These are phyloP conservation scores for Fusarium guadeloupense DNA, from an alignment of 2,329 filamentous ascomycete species.

Conservation along the genomic window DNA sequence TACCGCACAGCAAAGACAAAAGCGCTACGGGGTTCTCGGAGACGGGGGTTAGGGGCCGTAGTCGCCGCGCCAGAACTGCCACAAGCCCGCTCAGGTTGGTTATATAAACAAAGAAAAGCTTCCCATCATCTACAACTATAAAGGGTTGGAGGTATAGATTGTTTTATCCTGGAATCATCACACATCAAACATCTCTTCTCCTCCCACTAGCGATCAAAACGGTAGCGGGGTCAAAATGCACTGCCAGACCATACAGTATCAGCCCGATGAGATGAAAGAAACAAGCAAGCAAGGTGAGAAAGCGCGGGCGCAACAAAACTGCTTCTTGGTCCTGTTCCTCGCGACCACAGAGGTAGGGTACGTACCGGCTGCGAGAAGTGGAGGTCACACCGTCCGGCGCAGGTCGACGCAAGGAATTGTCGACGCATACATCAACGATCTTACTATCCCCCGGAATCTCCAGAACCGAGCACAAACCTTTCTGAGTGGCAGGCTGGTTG, in stretches of 20 bases:
- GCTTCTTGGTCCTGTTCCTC: not conserved
- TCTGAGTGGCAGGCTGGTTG: not conserved
- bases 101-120: too few relatives aligned
- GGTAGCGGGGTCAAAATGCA: constrained; percentile 16
- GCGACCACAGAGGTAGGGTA: constrained; percentile 7
- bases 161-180: not conserved
- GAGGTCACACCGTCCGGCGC: constrained; percentile 13
- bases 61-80: not conserved
- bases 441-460: constrained; percentile 1
- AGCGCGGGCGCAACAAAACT: constrained; percentile 17
- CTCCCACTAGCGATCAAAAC: constrained; percentile 14
- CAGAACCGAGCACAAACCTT: not conserved
- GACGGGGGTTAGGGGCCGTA: constrained; percentile 19
- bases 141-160: too few relatives aligned
- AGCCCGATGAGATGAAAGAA: constrained; percentile 13
- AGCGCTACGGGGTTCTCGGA: constrained; percentile 26
- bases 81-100: too few relatives aligned
- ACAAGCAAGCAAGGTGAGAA: constrained; percentile 3
- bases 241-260: not conserved
- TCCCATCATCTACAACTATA: too few relatives aligned
- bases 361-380: constrained; percentile 13
- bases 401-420: constrained; percentile 26
- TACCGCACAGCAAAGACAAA: constrained; percentile 14
- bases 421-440: constrained; percentile 15
- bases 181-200: constrained; percentile 1